These are phyloP conservation scores for Psilocybe azurescens DNA, from an alignment of 768 basidiomycete genomes.

Conservation along the genomic window DNA sequence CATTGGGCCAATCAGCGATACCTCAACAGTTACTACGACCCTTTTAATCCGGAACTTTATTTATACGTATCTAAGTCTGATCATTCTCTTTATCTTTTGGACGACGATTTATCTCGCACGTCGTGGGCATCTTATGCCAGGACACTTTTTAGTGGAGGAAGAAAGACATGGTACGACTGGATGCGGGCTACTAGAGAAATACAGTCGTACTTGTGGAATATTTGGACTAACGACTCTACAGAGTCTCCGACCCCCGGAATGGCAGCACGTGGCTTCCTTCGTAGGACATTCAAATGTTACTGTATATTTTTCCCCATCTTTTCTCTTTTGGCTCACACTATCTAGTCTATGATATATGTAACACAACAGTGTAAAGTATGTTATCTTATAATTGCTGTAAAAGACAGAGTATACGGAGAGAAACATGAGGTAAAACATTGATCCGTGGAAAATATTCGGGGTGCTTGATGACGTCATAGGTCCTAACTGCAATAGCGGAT, in stretches of 20 bases:
- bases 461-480: no score
- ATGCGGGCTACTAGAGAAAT: slow-evolving; percentile 19
- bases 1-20: slow-evolving; percentile 60
- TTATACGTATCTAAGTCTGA: slow-evolving; percentile 52
- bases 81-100: slow-evolving; percentile 39
- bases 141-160: slow-evolving; percentile 33
- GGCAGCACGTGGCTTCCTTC: slow-evolving; percentile 22
- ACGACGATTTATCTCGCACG: slow-evolving; percentile 31
- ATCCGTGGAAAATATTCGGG: neutral
- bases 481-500: neutral
- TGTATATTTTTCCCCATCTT: neutral
- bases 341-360: neutral
- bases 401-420: no score
- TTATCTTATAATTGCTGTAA: no score
- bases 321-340: neutral
- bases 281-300: slow-evolving; percentile 1
- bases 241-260: slow-evolving; percentile 2
- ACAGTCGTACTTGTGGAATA: slow-evolving; percentile 19
- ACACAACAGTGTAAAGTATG: neutral
- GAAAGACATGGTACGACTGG: slow-evolving; percentile 30
- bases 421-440: neutral
- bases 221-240: slow-evolving; percentile 19
- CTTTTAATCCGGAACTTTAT: slow-evolving; percentile 76
- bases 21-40: slow-evolving; percentile 79
- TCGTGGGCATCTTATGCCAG: slow-evolving; percentile 30